Percentiles rank a stretch among this genome's conserved stretches.
Conservation (phyloP, 2,329 filamentous ascomycete species). For the Sclerotinia minor region DNA sequence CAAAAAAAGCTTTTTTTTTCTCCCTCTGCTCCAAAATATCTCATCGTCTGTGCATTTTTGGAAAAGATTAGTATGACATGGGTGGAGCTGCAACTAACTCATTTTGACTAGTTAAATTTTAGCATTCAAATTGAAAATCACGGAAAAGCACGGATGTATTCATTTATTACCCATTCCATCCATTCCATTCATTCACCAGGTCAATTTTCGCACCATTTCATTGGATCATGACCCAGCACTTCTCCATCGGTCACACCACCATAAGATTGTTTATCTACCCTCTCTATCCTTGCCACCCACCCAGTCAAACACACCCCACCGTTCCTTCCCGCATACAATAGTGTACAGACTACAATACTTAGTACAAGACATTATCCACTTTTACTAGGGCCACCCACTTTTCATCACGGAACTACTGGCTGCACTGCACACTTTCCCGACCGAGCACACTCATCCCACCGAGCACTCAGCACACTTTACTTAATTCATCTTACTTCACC, state of each 20-base stretch:
- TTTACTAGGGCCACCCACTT: background rate
- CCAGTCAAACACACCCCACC: conserved; percentile 3
- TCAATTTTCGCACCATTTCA: background rate
- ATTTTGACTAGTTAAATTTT: background rate
- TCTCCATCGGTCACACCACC: conserved; percentile 2
- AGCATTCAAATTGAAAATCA: background rate
- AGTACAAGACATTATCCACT: conserved; percentile 13
- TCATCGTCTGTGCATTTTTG: conserved; percentile 6
- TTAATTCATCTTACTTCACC: background rate
- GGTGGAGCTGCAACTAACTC: background rate
- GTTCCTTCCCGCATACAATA: conserved; percentile 23
- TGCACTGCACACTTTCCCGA: conserved; percentile 19
- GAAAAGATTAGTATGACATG: background rate
- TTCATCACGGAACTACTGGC: background rate
- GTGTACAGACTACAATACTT: background rate
- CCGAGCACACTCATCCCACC: conserved; percentile 3
- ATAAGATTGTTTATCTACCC: background rate
- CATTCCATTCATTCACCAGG: background rate
- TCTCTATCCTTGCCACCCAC: background rate
- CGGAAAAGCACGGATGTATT: background rate
- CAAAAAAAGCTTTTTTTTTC: background rate
- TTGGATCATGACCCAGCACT: background rate
- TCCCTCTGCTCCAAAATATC: background rate
- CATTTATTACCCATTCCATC: background rate
- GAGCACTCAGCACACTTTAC: background rate